phyloP scores from a whole-genome alignment of 1,284 basidiomycete species.

The Sporisorium exsertum region DNA sequence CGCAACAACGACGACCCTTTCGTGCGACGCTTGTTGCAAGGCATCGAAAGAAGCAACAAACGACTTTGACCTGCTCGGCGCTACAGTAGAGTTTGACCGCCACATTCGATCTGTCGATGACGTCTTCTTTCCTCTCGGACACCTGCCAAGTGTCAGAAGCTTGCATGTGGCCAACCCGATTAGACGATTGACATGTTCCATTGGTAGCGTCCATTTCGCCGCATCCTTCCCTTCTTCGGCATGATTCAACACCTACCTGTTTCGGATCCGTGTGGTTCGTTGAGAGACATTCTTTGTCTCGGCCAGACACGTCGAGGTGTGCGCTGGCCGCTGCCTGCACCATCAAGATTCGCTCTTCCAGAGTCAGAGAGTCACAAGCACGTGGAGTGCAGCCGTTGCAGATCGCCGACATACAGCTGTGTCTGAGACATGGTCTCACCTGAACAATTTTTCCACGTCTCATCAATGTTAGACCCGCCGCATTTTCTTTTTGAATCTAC shows the following conservation, averaged over 20 bases:
- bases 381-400: neutral
- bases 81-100: neutral
- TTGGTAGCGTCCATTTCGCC: neutral
- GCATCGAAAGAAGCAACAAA: no score
- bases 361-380: neutral
- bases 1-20: neutral
- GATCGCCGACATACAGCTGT: neutral
- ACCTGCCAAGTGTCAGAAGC: neutral
- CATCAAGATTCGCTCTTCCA: neutral
- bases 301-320: neutral
- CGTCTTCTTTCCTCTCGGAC: neutral
- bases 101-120: neutral
- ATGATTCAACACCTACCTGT: constrained; percentile 6
- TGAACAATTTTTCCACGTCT: neutral
- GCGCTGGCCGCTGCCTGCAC: neutral
- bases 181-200: neutral
- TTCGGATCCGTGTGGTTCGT: neutral
- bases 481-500: neutral
- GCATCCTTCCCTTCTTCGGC: neutral
- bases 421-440: neutral
- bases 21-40: no score
- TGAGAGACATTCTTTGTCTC: constrained; percentile 1
- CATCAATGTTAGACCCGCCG: neutral
- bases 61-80: no score
- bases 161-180: neutral